Conservation (phyloP, 371 early-diverging fungal species). For the Mortierella sp. region DNA sequence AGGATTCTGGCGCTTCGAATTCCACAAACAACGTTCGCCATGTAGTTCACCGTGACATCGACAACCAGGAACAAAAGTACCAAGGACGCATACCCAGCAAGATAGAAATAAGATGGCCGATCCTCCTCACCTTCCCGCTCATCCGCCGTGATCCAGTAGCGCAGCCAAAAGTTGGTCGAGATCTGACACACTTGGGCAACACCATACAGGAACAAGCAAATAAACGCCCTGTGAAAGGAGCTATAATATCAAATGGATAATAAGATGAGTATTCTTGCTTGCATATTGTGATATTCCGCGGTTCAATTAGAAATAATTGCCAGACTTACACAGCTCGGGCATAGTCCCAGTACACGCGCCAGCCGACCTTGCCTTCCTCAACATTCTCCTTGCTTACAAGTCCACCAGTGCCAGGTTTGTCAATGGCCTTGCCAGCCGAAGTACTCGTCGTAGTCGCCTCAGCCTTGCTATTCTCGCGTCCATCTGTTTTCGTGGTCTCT, state of each 20-base stretch:
- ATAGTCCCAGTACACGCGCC: constrained; percentile 81
- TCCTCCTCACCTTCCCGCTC: constrained; percentile 38
- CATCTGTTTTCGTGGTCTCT: background rate
- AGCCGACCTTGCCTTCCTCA: constrained; percentile 85
- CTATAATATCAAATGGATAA: constrained; percentile 2
- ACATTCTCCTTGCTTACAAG: constrained; percentile 82
- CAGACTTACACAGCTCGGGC: constrained; percentile 77
- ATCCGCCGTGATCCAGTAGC: constrained; percentile 72
- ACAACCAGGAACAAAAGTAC: constrained; percentile 57
- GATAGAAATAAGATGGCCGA: constrained; percentile 42
- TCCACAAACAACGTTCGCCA: constrained; percentile 46
- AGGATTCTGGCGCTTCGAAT: constrained; percentile 60
- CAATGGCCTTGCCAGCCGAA: background rate
- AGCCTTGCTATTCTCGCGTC: background rate
- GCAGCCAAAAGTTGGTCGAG: constrained; percentile 73
- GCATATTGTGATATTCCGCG: constrained; percentile 62
- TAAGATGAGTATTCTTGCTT: too few species aligned
- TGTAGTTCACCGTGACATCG: constrained; percentile 60
- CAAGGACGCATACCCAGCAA: constrained; percentile 57
- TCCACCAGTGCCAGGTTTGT: constrained; percentile 51
- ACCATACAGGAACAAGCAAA: constrained; percentile 34
- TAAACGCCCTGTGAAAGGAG: constrained; percentile 39
- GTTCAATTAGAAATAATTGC: background rate
- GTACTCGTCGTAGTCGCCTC: background rate
- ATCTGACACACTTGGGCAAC: constrained; percentile 63